Percentiles rank a stretch among this genome's conserved stretches.
phyloP scores from a whole-genome alignment of 345 rosid genomes.

The Conringia planisiliqua region DNA sequence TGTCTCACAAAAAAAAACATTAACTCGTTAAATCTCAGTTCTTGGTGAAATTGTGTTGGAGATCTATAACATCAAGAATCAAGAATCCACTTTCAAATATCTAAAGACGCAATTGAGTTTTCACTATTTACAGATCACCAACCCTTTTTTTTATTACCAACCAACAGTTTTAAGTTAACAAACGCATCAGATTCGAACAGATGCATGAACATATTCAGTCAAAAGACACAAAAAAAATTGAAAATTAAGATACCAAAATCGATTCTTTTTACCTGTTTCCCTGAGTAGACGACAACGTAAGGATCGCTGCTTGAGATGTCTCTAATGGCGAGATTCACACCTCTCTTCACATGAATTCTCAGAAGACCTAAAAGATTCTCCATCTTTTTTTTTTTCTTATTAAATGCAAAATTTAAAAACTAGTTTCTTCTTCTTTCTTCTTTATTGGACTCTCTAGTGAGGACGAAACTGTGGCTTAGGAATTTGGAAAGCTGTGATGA shows the following conservation, averaged over 20 bases:
- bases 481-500: background rate
- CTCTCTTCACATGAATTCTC: constrained; percentile 59
- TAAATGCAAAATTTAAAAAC: background rate
- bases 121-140: too few relatives aligned
- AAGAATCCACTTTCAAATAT: too few relatives aligned
- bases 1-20: too few relatives aligned
- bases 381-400: constrained; percentile 34
- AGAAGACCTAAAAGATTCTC: constrained; percentile 72
- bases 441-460: background rate
- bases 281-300: constrained; percentile 58
- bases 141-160: too few relatives aligned
- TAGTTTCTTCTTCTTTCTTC: background rate
- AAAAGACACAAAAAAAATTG: background rate
- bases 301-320: constrained; percentile 85
- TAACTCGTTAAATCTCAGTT: too few relatives aligned
- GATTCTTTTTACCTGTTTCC: constrained; percentile 52
- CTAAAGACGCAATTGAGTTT: too few relatives aligned
- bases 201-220: background rate
- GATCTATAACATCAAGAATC: too few relatives aligned
- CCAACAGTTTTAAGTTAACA: too few relatives aligned
- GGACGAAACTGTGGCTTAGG: background rate
- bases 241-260: background rate
- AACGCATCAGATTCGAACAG: background rate
- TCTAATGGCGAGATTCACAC: constrained; percentile 83
- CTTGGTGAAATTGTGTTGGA: background rate